Evolutionary conservation across 164 flowering plant genomes (phyloP), one percentile per base, ranked within the genome.

Genomic region (Magnolia sinica): DNA sequence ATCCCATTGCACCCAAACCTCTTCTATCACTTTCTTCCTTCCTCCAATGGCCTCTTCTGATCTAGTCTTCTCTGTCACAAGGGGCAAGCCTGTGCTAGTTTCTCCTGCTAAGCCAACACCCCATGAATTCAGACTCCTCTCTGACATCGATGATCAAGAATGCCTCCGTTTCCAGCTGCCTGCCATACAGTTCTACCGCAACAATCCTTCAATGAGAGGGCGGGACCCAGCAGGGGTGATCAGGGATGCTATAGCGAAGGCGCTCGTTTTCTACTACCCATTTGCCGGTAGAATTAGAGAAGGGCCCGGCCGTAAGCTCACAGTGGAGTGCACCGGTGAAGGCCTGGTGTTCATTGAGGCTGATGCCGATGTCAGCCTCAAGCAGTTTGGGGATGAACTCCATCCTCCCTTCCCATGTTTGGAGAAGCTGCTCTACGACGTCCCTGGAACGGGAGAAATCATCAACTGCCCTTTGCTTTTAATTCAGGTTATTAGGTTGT

Each of bases 191-290:
- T 79, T 80, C 23, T 85, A 83, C 22, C 58, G 51, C 7, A 59
- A 50, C 8, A 27, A 27, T 27, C 29, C 29, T 27, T 27, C 29
- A 27, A 27, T 27, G 29, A 27, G 29, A 27, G 64, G 29, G 18
- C 68, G 20, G 0, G 50, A n/a, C 0, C 63, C 70, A 73, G 27
- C 49, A 45, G 79, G 68, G 24, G 50, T 19, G 23, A 80, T 76
- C 70, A 79, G 69, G 50, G 78, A 72, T 1, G 85, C 83, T 4
- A 19, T 85, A 0, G 77, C 83, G 0, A 67, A 80, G 69, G 70
- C 84, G n/a, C 78, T 85, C 1, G 87, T 85, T 23, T 70, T 18
- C 64, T 85, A 83, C 77, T 83, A 83, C 51, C 87, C 87, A 0
- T 77, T 78, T 24, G 83, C 83, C 7, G 83, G 83, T 4, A 64